Evolutionary conservation across 768 basidiomycete genomes (phyloP), one percentile per base, ranked within the genome.

Genomic region (Auriculariales sp.): DNA sequence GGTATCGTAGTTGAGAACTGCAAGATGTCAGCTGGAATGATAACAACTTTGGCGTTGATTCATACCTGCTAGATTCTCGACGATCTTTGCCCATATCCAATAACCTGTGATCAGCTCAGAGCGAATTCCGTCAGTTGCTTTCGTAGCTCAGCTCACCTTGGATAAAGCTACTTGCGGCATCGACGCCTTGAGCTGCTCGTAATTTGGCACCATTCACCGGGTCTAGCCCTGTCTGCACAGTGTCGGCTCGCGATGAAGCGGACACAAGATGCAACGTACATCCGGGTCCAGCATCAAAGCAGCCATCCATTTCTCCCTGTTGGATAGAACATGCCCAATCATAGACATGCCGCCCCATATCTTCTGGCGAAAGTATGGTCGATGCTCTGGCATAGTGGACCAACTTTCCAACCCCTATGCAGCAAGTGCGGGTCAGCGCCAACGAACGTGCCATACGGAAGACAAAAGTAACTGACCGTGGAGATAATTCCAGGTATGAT

Each of bases 21-120:
- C 92, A 24, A n/a, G 12, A 10, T 11, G 39, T 44, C 22, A 25
- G 17, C 39, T 44, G 39, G 6, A 7, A 24, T 9, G 6, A 5
- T 10, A 7, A 25, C 19, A 19, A n/a, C 17, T 44, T 4, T 25
- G n/a, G n/a, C n/a, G n/a, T n/a, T n/a, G 5, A 25, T 19, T 10
- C 39, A 9, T 9, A 44, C 39, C 39, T 44, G 39, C 39, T 2
- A 97, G 72, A 56, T 99, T 98, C 64, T 97, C 87, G 9, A 98
- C 79, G 47, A 95, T 86, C 63, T 93, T 92, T 1, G 83, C 80
- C 89, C 91, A 94, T 48, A 94, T 79, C 93, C 92, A 98, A 61
- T 92, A 99, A 1, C 93, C 91, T 46, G 59, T 56, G 30, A 61
- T 55, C 49, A 61, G 58, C 2, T 5, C 53, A 48, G 33, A 35